phyloP scores from a whole-genome alignment of 345 rosid genomes.

The Angophora floribunda region DNA sequence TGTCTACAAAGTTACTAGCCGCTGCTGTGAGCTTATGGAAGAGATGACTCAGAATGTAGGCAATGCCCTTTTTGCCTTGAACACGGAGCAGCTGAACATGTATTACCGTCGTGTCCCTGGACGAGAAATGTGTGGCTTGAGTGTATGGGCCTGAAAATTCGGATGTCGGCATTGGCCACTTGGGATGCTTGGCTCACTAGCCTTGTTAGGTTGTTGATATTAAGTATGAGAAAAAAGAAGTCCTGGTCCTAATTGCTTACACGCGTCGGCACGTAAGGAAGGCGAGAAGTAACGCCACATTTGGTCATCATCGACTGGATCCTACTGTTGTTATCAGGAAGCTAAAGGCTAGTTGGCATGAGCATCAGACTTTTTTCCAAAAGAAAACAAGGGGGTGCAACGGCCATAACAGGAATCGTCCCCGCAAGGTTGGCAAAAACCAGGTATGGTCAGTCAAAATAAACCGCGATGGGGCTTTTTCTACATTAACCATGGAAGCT shows the following conservation, averaged over 20 bases:
- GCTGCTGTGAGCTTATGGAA: neutral
- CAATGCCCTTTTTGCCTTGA: neutral
- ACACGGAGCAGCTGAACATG: neutral
- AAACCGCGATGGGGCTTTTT: neutral
- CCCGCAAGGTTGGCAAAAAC: neutral
- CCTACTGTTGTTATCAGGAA: neutral
- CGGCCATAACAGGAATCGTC: neutral
- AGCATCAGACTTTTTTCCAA: neutral
- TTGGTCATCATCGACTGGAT: neutral
- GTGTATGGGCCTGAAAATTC: neutral
- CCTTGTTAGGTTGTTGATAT: neutral
- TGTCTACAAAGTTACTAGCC: neutral
- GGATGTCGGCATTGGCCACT: neutral
- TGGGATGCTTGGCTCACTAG: neutral
- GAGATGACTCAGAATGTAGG: neutral
- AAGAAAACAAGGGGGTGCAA: neutral
- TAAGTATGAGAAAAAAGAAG: neutral
- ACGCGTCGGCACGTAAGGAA: neutral
- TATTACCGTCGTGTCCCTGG: neutral
- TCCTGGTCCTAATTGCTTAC: neutral
- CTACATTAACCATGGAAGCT: neutral
- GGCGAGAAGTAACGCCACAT: neutral
- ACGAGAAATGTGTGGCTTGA: neutral
- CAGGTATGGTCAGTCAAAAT: neutral
- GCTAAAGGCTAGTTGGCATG: neutral